phyloP scores from a whole-genome alignment of 805 yeast genomes.

The Barnettozyma pratensis region DNA sequence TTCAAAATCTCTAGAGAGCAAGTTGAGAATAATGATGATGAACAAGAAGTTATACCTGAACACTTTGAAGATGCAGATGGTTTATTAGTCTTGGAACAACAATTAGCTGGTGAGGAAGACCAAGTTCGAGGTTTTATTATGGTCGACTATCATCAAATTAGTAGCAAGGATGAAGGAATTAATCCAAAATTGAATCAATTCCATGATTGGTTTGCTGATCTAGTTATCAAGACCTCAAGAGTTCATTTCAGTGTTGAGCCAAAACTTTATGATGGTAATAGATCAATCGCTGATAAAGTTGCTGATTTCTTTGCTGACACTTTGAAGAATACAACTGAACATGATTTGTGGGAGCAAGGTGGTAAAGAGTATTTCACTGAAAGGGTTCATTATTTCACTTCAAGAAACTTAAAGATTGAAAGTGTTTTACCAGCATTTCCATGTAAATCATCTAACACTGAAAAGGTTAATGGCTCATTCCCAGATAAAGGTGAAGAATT shows the following conservation, averaged over 20 bases:
- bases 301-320: constrained; percentile 40
- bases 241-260: constrained; percentile 21
- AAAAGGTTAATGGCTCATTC: constrained; percentile 41
- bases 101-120: constrained; percentile 21
- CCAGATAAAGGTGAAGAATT: constrained; percentile 54
- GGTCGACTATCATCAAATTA: constrained; percentile 19
- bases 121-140: constrained; percentile 36
- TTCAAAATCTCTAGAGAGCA: constrained; percentile 5
- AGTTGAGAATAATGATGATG: constrained; percentile 4
- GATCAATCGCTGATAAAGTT: constrained; percentile 25
- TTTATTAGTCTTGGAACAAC: constrained; percentile 30
- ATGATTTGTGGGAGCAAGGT: constrained; percentile 45
- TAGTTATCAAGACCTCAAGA: constrained; percentile 32
- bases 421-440: constrained; percentile 63
- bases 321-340: constrained; percentile 40
- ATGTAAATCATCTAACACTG: constrained; percentile 53
- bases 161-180: constrained; percentile 18
- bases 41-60: constrained; percentile 8
- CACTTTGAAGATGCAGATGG: constrained; percentile 16
- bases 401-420: constrained; percentile 42
- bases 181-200: constrained; percentile 16
- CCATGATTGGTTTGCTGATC: constrained; percentile 34
- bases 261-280: constrained; percentile 6
- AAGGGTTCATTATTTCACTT: constrained; percentile 43
- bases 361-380: constrained; percentile 40